phyloP scores from a whole-genome alignment of 2,329 filamentous ascomycete species.

The Sporothrix dimorphospora region DNA sequence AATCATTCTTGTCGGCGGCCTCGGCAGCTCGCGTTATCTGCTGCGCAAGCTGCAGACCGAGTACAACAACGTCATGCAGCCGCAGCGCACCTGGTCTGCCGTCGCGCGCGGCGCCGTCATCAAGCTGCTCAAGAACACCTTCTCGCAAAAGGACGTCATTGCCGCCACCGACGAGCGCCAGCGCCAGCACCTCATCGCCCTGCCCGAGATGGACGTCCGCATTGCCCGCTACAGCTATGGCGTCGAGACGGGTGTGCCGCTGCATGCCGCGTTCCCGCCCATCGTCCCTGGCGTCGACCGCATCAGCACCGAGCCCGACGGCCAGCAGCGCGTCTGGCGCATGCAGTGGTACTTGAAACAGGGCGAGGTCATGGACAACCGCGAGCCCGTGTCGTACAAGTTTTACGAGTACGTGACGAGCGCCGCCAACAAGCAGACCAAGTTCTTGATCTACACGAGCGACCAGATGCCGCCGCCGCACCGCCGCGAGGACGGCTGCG shows the following conservation, averaged over 20 bases:
- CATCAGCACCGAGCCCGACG: constrained; percentile 18
- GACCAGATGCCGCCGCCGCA: constrained; percentile 17
- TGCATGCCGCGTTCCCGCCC: constrained; percentile 19
- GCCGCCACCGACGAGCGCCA: constrained; percentile 18
- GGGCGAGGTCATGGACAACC: constrained; percentile 30
- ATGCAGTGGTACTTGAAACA: constrained; percentile 30
- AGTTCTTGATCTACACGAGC: constrained; percentile 27
- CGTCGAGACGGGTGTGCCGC: constrained; percentile 26
- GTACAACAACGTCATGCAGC: constrained; percentile 50
- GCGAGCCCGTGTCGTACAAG: constrained; percentile 30
- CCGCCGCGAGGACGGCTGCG: constrained; percentile 22
- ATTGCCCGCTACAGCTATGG: constrained; percentile 31
- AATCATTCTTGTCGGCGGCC: constrained; percentile 54
- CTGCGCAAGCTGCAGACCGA: constrained; percentile 43
- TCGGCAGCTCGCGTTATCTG: constrained; percentile 51
- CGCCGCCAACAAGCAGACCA: neutral
- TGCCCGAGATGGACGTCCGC: constrained; percentile 23
- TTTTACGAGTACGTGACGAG: constrained; percentile 28
- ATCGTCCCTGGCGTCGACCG: neutral
- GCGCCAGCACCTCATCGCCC: constrained; percentile 2
- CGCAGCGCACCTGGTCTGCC: constrained; percentile 53
- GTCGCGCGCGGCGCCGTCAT: constrained; percentile 57
- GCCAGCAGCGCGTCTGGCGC: constrained; percentile 29
- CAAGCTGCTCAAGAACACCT: constrained; percentile 39
- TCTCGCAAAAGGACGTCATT: neutral